Evolutionary conservation across 1,284 basidiomycete species (phyloP), one percentile per base, ranked within the genome.

Genomic region (Trichosporon faecale): DNA sequence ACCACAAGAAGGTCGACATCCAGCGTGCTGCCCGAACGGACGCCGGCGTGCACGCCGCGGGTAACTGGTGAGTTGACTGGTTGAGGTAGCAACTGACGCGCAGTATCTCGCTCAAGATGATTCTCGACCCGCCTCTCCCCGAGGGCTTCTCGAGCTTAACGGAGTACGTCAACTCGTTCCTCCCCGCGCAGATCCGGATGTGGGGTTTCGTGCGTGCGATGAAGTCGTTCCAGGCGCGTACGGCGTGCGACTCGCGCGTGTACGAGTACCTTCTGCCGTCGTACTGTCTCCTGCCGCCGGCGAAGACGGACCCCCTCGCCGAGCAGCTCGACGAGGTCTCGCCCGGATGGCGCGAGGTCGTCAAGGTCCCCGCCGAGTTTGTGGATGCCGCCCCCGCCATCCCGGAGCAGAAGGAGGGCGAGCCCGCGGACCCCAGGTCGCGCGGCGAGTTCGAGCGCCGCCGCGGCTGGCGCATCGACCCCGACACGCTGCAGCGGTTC

Each of bases 241-340:
- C 89, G 92, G 68, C 89, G 0, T 96, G 94, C 83, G 95, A 98
- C 81, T 95, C 94, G 74, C 88, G 96, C 70, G 92, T 94, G 84
- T 99, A 99, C 85, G 96, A 96, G 64, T 99, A 99, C 83, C 93
- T 94, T 83, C 91, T 99, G 75, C 97, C 97, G 0, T 91, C 94
- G 1, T 98, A 98, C 83, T 88, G 96, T 64, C 89, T 99, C 70
- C 87, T 99, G 21, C 95, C 96, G 1, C 95, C 97, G 1, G 92
- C 91, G 78, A 91, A 93, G 0, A 88, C 86, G 23, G 89, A 90
- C 63, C 86, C 88, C 4, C 86, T 94, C 44, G 85, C 87, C 72
- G 85, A 86, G 65, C 82, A 83, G 46, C 82, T 91, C 57, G 81
- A 82, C 64, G 69, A 73, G 60, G 76, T 74, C 18, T 78, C 78